Percentiles rank a stretch among this genome's conserved stretches.
phyloP scores from a whole-genome alignment of 176 grass and related monocot genomes.

The Musa beccarii region DNA sequence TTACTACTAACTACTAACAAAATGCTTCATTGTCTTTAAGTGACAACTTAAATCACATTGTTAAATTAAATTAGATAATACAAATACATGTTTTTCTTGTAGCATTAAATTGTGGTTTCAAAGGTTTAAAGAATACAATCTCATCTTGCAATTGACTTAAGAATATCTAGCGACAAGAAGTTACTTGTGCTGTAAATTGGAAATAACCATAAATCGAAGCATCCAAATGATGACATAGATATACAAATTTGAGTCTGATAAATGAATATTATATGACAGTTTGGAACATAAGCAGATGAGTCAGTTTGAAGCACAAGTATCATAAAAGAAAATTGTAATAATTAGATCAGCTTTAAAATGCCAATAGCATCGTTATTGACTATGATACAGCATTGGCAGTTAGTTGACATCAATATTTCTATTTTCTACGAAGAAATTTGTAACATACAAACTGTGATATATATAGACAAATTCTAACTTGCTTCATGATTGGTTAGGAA shows the following conservation, averaged over 20 bases:
- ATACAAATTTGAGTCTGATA: neutral
- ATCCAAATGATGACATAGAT: neutral
- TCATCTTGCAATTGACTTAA: neutral
- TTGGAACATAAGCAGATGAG: neutral
- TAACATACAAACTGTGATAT: conserved; percentile 1
- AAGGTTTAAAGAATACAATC: neutral
- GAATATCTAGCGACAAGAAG: neutral
- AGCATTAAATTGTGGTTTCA: neutral
- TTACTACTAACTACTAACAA: too few relatives aligned
- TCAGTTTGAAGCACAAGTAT: neutral
- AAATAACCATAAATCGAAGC: neutral
- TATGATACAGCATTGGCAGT: neutral
- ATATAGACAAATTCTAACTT: conserved; percentile 8
- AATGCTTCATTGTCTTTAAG: too few relatives aligned
- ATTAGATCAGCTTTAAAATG: neutral
- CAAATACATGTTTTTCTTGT: neutral
- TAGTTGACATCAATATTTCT: neutral
- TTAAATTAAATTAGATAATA: too few relatives aligned
- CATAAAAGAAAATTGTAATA: neutral
- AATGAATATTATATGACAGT: neutral
- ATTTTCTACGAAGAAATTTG: neutral
- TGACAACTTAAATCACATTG: too few relatives aligned
- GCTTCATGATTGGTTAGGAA: conserved; percentile 44
- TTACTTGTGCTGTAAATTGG: neutral
- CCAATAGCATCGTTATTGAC: neutral